phyloP scores from a whole-genome alignment of 306 rosid species.

The peach (Prunus persica) region Prunus_persica_NCBIv2 NC_034009.1:31033501-31034000 shows the following conservation, averaged over 20 bases:
- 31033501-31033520: constrained; percentile 35
- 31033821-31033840: neutral
- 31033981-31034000: too few species aligned
- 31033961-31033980: neutral
- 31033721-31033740: constrained; percentile 26
- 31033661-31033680: neutral
- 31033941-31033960: neutral
- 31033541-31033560: constrained; percentile 26
- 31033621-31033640: neutral
- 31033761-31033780: neutral
- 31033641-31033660: neutral
- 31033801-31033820: neutral
- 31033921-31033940: neutral
- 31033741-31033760: constrained; percentile 1
- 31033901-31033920: neutral
- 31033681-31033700: neutral
- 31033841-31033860: neutral
- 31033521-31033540: constrained; percentile 24
- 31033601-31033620: neutral
- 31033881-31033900: neutral
- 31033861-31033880: neutral
- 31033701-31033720: constrained; percentile 3
- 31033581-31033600: constrained; percentile 18
- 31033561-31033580: constrained; percentile 24
- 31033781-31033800: neutral